Conservation (phyloP, 2,329 filamentous ascomycete species). For the Sphaceloma murrayae region DNA sequence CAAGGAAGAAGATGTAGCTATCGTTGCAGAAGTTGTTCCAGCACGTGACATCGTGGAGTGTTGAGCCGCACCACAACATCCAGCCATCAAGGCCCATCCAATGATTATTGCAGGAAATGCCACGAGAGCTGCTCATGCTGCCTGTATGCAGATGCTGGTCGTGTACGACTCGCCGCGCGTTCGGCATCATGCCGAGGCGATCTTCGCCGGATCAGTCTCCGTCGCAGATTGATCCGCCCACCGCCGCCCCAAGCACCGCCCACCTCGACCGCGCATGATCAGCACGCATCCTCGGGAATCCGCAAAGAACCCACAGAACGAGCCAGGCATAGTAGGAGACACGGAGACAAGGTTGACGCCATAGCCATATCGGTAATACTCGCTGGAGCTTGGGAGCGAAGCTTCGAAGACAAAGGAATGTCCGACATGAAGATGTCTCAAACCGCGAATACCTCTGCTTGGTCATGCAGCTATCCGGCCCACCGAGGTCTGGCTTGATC, state of each 20-base stretch:
- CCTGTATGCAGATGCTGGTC: not conserved
- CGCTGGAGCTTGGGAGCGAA: not conserved
- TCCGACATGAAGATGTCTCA: too few species aligned
- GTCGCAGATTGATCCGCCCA: too few species aligned
- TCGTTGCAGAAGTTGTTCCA: not conserved
- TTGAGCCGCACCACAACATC: not conserved
- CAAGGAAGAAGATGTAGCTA: too few species aligned
- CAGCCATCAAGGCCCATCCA: too few species aligned
- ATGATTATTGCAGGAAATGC: too few species aligned
- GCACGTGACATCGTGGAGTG: not conserved
- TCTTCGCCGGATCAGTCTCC: not conserved
- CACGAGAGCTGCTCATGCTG: too few species aligned
- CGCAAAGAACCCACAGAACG: not conserved
- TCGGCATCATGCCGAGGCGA: not conserved
- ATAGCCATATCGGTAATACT: not conserved
- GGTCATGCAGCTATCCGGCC: not conserved
- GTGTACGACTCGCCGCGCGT: not conserved
- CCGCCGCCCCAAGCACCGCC: too few species aligned
- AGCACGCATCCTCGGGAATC: too few species aligned
- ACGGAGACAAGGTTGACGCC: constrained; percentile 9
- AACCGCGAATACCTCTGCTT: too few species aligned
- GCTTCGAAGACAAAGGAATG: not conserved
- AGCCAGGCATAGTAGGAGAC: not conserved
- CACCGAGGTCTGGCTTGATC: too few species aligned
- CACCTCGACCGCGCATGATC: too few species aligned